These are phyloP conservation scores for Taphrina sp. DNA, from an alignment of 1,139 yeast genomes.

Conservation along the genomic window DNA sequence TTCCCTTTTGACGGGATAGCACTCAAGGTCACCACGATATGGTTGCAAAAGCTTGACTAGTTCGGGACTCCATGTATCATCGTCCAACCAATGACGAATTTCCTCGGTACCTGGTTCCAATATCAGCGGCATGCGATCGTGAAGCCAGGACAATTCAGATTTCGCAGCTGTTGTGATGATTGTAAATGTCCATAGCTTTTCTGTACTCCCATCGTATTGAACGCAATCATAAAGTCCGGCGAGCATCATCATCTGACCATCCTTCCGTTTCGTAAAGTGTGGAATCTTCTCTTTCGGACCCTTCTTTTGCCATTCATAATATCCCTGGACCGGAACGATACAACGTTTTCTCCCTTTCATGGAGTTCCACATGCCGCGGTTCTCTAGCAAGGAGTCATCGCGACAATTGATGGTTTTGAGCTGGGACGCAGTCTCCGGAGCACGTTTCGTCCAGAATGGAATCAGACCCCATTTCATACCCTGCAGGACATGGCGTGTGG, in stretches of 20 bases:
- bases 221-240: slow-evolving; percentile 64
- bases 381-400: slow-evolving; percentile 41
- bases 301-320: slow-evolving; percentile 69
- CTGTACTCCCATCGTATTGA: slow-evolving; percentile 41
- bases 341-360: slow-evolving; percentile 51
- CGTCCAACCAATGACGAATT: slow-evolving; percentile 64
- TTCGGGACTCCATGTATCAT: slow-evolving; percentile 42
- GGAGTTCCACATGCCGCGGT: slow-evolving; percentile 42
- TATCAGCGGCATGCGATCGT: slow-evolving; percentile 71
- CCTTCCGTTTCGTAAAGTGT: slow-evolving; percentile 58
- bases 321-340: slow-evolving; percentile 74
- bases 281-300: slow-evolving; percentile 52
- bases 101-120: slow-evolving; percentile 53
- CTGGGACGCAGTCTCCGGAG: slow-evolving; percentile 40
- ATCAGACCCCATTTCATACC: slow-evolving; percentile 56
- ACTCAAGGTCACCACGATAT: slow-evolving; percentile 44
- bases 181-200: slow-evolving; percentile 56
- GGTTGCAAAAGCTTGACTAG: slow-evolving; percentile 21
- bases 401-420: slow-evolving; percentile 44
- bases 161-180: slow-evolving; percentile 68
- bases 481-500: slow-evolving; percentile 8
- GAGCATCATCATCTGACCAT: slow-evolving; percentile 56
- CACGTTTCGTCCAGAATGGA: slow-evolving; percentile 53
- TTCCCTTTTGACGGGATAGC: slow-evolving; percentile 57
- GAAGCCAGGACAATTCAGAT: slow-evolving; percentile 60